phyloP scores from a whole-genome alignment of 1,139 yeast genomes.

The Taphrina communis region DNA sequence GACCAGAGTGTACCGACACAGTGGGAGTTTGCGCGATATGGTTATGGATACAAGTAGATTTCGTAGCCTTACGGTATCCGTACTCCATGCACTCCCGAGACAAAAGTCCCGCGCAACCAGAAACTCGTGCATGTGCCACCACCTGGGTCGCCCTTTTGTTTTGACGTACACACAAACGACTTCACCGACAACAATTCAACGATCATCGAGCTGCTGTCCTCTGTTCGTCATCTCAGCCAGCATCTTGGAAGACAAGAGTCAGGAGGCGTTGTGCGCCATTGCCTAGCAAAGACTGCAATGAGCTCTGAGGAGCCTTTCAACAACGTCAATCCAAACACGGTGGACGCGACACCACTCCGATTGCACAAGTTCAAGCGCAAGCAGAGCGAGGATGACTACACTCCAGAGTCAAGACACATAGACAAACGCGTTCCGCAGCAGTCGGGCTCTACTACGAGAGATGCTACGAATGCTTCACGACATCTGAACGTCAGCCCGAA shows the following conservation, averaged over 20 bases:
- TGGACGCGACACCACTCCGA: slow-evolving; percentile 17
- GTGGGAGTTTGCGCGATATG: slow-evolving; percentile 92
- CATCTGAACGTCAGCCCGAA: background rate
- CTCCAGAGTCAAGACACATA: slow-evolving; percentile 30
- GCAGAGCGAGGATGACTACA: slow-evolving; percentile 32
- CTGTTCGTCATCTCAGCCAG: too few species aligned
- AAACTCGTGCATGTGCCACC: slow-evolving; percentile 7
- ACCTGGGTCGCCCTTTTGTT: slow-evolving; percentile 9
- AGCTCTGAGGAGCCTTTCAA: slow-evolving; percentile 3
- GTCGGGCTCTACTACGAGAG: background rate
- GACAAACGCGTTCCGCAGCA: slow-evolving; percentile 20
- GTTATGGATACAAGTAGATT: slow-evolving; percentile 67
- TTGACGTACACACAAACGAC: slow-evolving; percentile 8
- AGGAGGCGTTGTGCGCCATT: too few species aligned
- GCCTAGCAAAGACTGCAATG: background rate
- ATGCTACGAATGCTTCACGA: background rate
- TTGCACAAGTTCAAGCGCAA: slow-evolving; percentile 34
- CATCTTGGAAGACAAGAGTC: too few species aligned
- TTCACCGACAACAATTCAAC: too few species aligned
- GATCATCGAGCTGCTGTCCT: too few species aligned
- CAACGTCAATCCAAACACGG: slow-evolving; percentile 8
- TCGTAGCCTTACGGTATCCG: too few species aligned
- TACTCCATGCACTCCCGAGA: too few species aligned
- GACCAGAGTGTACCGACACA: slow-evolving; percentile 74
- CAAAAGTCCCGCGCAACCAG: background rate